Evolutionary conservation across 208 protist species (phyloP).

Genomic region (Leishmania tarentolae): DNA sequence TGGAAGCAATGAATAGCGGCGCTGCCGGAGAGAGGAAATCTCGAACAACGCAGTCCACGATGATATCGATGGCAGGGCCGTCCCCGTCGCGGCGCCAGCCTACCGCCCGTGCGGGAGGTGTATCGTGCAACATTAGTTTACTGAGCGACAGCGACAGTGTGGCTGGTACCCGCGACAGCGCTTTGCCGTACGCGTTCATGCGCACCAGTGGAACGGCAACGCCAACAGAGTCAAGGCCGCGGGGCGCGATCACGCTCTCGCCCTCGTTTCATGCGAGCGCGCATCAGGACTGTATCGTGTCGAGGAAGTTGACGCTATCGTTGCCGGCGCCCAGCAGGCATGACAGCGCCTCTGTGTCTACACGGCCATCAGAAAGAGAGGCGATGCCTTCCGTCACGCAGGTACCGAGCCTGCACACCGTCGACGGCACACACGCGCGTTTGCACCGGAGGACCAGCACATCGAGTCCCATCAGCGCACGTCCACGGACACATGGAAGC

Average conservation of each 20-base stretch:
- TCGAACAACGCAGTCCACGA: not conserved
- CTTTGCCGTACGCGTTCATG: not conserved
- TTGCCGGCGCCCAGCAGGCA: not conserved
- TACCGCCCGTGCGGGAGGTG: not conserved
- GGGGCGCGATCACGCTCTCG: not conserved
- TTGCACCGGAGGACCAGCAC: not conserved
- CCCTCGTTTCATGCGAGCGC: not conserved
- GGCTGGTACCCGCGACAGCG: not conserved
- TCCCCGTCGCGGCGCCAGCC: slow-evolving; percentile 7
- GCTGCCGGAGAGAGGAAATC: too few species aligned
- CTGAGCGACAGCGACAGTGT: not conserved
- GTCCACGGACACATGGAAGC: not conserved
- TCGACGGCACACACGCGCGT: slow-evolving; percentile 9
- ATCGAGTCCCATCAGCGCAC: not conserved
- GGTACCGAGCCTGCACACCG: slow-evolving; percentile 2
- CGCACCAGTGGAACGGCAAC: slow-evolving; percentile 5
- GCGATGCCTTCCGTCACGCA: not conserved
- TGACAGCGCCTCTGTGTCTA: not conserved
- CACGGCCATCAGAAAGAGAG: not conserved
- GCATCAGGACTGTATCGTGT: not conserved
- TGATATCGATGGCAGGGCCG: not conserved
- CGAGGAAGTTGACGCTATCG: not conserved
- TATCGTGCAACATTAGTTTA: not conserved
- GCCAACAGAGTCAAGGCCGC: slow-evolving; percentile 1
- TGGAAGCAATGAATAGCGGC: not conserved